These are phyloP conservation scores for Panicum virgatum DNA, from an alignment of 202 grass and related monocot genomes.

Conservation along the genomic window DNA sequence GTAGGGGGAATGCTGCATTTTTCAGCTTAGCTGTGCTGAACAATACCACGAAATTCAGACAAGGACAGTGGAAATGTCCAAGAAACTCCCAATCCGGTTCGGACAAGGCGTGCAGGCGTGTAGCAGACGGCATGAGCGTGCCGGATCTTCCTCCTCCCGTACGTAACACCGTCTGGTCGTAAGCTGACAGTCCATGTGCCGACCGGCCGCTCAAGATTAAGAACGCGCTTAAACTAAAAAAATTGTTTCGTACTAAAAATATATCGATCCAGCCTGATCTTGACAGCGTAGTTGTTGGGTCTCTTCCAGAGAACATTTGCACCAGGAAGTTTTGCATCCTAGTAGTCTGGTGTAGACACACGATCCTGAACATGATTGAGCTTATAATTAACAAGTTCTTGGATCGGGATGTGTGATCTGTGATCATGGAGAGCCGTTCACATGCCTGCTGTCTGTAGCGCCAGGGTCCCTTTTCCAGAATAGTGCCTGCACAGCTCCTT, in stretches of 20 bases:
- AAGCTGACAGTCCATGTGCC: background rate
- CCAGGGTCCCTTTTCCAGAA: background rate
- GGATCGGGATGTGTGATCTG: background rate
- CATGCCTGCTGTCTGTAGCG: background rate
- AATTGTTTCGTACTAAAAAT: background rate
- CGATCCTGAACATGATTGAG: background rate
- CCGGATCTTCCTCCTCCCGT: slow-evolving; percentile 10
- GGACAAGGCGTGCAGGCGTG: background rate
- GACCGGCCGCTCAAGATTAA: background rate
- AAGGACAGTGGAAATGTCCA: background rate
- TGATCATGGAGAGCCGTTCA: too few species aligned
- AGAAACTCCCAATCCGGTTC: background rate
- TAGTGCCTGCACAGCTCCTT: background rate
- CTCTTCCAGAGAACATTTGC: background rate
- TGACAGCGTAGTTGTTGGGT: background rate
- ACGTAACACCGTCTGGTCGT: slow-evolving; percentile 12
- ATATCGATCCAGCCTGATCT: background rate
- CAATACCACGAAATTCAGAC: slow-evolving; percentile 12
- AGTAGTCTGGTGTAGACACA: background rate
- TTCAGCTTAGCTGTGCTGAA: background rate
- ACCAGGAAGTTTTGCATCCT: background rate
- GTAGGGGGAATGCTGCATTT: background rate
- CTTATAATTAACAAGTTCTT: background rate
- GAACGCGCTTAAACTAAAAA: background rate
- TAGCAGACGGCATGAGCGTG: slow-evolving; percentile 12